Evolutionary conservation across 2,329 filamentous ascomycete genomes (phyloP).

Genomic region (Rhynchosporium secalis): DNA sequence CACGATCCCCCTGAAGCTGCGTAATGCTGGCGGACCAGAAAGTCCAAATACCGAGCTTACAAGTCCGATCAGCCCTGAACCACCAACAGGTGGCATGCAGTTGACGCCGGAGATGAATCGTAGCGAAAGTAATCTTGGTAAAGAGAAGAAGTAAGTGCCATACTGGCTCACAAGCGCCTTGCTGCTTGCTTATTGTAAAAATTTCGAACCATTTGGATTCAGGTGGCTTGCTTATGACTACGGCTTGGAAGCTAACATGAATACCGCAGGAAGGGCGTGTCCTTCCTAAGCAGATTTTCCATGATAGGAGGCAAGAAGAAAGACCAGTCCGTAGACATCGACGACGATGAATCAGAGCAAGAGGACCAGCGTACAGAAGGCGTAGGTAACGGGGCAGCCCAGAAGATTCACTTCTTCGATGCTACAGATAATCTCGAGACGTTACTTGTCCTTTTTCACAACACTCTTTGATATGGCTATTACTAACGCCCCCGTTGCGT

Average conservation of each 20-base stretch:
- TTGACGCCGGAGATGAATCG: slow-evolving; percentile 36
- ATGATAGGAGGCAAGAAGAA: slow-evolving; percentile 79
- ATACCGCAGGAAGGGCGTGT: slow-evolving; percentile 72
- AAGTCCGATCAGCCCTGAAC: slow-evolving; percentile 32
- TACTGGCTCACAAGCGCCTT: slow-evolving; percentile 15
- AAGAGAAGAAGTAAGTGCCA: slow-evolving; percentile 65
- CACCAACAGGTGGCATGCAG: slow-evolving; percentile 41
- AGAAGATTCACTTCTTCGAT: too few species aligned
- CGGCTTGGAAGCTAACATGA: slow-evolving; percentile 19
- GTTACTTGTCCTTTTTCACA: too few species aligned
- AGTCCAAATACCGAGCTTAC: slow-evolving; percentile 42
- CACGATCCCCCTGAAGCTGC: slow-evolving; percentile 52
- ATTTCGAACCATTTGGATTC: neutral
- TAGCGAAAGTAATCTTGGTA: slow-evolving; percentile 41
- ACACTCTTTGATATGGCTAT: too few species aligned
- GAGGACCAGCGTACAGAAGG: slow-evolving; percentile 72
- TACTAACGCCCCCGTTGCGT: too few species aligned
- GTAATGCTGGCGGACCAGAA: slow-evolving; percentile 54
- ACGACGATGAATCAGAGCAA: slow-evolving; percentile 67
- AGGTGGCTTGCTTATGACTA: slow-evolving; percentile 29
- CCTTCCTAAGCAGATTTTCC: slow-evolving; percentile 79
- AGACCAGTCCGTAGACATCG: slow-evolving; percentile 51
- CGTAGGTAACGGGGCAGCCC: neutral
- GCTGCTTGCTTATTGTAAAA: slow-evolving; percentile 24
- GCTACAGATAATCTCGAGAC: too few species aligned